phyloP scores from a whole-genome alignment of 495 filamentous ascomycete genomes.

The Neurospora sp. region DNA sequence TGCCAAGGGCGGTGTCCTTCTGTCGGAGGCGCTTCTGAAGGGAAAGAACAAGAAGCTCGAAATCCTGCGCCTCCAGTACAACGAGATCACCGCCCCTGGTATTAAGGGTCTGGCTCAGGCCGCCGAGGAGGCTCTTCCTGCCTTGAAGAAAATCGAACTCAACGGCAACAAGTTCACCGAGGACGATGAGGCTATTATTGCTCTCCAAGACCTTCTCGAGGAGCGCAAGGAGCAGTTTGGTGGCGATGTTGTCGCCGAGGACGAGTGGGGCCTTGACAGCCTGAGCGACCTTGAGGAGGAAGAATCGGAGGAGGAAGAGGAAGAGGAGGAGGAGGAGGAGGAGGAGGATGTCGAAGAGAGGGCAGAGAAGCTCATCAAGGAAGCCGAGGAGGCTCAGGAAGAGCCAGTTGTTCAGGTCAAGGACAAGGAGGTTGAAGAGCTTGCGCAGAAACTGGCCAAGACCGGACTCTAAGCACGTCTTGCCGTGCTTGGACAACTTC shows the following conservation, averaged over 20 bases:
- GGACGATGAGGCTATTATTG: constrained; percentile 56
- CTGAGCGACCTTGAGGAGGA: constrained; percentile 75
- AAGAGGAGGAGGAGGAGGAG: constrained; percentile 60
- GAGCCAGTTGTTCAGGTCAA: constrained; percentile 60
- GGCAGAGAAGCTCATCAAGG: constrained; percentile 55
- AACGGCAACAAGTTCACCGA: constrained; percentile 94
- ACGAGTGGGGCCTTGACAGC: constrained; percentile 76
- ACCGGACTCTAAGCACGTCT: constrained; percentile 35
- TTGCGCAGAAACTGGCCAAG: constrained; percentile 65
- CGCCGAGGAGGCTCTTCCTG: constrained; percentile 53
- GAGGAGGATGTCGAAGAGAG: constrained; percentile 51
- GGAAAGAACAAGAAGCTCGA: constrained; percentile 69
- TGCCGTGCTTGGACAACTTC: not conserved
- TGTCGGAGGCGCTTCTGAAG: constrained; percentile 61
- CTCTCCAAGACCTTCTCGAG: constrained; percentile 41
- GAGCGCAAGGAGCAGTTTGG: constrained; percentile 51
- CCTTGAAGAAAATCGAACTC: constrained; percentile 72
- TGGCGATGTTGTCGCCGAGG: constrained; percentile 48
- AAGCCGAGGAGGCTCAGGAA: constrained; percentile 63
- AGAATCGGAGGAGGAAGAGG: constrained; percentile 59
- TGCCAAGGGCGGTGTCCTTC: constrained; percentile 62
- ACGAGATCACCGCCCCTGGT: constrained; percentile 73
- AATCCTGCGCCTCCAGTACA: constrained; percentile 79
- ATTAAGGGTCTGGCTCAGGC: constrained; percentile 59
- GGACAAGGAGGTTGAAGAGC: constrained; percentile 70